Evolutionary conservation across 2,329 filamentous ascomycete genomes (phyloP).

Genomic region (Didymella sp.): DNA sequence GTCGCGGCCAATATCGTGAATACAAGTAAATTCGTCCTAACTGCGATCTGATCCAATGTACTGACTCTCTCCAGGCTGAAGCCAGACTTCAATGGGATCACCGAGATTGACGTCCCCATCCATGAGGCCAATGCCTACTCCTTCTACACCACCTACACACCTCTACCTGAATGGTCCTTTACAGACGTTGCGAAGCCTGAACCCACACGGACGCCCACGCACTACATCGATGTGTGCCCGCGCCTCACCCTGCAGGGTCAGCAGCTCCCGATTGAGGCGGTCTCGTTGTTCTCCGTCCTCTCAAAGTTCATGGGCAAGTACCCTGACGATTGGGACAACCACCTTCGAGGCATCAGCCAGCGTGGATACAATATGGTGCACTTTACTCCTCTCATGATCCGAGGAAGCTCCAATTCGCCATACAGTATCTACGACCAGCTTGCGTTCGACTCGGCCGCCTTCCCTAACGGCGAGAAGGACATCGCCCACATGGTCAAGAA

Average conservation of each 20-base stretch:
- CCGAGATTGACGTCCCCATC: conserved; percentile 89
- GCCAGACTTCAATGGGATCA: conserved; percentile 90
- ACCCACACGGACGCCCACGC: conserved; percentile 73
- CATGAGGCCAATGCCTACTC: conserved; percentile 84
- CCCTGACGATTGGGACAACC: conserved; percentile 86
- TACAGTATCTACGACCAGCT: conserved; percentile 97
- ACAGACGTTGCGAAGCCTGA: conserved; percentile 60
- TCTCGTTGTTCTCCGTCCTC: conserved; percentile 91
- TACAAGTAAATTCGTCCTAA: conserved; percentile 73
- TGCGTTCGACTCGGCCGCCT: conserved; percentile 79
- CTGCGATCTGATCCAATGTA: not conserved
- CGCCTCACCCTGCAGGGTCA: conserved; percentile 75
- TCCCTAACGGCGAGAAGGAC: conserved; percentile 85
- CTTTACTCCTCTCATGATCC: conserved; percentile 90
- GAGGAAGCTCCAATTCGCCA: conserved; percentile 91
- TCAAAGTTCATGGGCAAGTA: conserved; percentile 99
- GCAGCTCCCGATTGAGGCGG: conserved; percentile 79
- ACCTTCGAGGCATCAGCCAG: conserved; percentile 84
- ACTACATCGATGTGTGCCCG: conserved; percentile 95
- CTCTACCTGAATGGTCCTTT: conserved; percentile 78
- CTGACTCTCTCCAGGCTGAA: conserved; percentile 67
- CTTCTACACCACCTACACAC: conserved; percentile 92
- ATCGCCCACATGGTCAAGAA: conserved; percentile 76
- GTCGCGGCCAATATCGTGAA: conserved; percentile 80
- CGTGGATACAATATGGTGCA: conserved; percentile 99